Evolutionary conservation across 1,139 yeast genomes (phyloP).

Genomic region (Pichia sp.): DNA sequence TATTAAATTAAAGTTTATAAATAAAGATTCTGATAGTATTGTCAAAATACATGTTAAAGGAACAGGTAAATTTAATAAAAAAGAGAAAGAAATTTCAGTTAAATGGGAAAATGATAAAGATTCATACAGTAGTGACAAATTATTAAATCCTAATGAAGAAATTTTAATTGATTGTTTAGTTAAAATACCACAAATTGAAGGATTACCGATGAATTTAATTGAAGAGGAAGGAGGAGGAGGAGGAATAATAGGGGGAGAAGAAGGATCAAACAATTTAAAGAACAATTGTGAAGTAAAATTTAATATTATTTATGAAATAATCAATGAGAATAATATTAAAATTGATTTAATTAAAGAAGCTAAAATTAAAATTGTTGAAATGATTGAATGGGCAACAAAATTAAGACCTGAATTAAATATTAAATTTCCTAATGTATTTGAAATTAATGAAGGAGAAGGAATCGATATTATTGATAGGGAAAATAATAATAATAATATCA

Average conservation of each 20-base stretch:
- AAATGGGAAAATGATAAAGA: slow-evolving; percentile 15
- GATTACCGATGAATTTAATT: slow-evolving; percentile 10
- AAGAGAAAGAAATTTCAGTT: slow-evolving; percentile 6
- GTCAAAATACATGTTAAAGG: slow-evolving; percentile 13
- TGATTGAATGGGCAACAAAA: slow-evolving; percentile 9
- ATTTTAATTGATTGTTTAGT: slow-evolving; percentile 25
- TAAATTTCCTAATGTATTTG: slow-evolving; percentile 1
- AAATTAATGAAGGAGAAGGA: not conserved
- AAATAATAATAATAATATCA: no score
- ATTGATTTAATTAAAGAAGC: slow-evolving; percentile 27
- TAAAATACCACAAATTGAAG: slow-evolving; percentile 28
- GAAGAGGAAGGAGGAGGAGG: slow-evolving; percentile 2
- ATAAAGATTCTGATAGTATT: slow-evolving; percentile 27
- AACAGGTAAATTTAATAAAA: not conserved
- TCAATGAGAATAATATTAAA: slow-evolving; percentile 6
- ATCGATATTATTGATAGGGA: not conserved
- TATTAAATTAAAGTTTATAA: slow-evolving; percentile 22
- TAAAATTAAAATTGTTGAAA: slow-evolving; percentile 11
- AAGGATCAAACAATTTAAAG: no score
- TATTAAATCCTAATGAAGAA: slow-evolving; percentile 15
- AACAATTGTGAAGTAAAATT: slow-evolving; percentile 6
- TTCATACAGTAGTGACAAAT: slow-evolving; percentile 9
- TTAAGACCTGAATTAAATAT: slow-evolving; percentile 5
- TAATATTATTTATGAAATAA: slow-evolving; percentile 6
- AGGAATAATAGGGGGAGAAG: no score